phyloP scores from a whole-genome alignment of 768 basidiomycete genomes.

The Phylloporus rhodoxanthus region DNA sequence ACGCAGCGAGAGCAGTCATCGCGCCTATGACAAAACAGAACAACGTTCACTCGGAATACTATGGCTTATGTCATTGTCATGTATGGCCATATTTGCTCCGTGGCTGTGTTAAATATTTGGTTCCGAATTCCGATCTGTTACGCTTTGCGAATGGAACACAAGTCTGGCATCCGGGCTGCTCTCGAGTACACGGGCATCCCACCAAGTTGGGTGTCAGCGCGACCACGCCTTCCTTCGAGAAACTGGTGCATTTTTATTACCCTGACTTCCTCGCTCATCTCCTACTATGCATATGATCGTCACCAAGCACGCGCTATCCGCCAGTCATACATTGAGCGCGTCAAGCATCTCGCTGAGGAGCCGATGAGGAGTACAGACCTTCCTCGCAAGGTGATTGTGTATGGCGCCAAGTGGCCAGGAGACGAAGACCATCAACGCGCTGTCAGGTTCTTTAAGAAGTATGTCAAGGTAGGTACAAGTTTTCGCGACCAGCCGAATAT shows the following conservation, averaged over 20 bases:
- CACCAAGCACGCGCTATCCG: slow-evolving; percentile 72
- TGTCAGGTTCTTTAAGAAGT: slow-evolving; percentile 89
- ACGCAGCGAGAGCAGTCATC: slow-evolving; percentile 76
- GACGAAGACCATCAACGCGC: slow-evolving; percentile 88
- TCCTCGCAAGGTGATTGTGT: slow-evolving; percentile 79
- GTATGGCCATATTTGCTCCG: slow-evolving; percentile 19
- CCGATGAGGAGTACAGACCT: slow-evolving; percentile 57
- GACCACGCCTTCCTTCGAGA: slow-evolving; percentile 81
- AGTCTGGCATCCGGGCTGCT: slow-evolving; percentile 56
- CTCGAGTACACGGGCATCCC: slow-evolving; percentile 65
- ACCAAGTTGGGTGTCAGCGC: slow-evolving; percentile 74
- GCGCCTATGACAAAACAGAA: slow-evolving; percentile 18
- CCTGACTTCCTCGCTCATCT: slow-evolving; percentile 62
- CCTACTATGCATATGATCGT: slow-evolving; percentile 83
- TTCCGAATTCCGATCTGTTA: slow-evolving; percentile 19
- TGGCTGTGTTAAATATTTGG: slow-evolving; percentile 20
- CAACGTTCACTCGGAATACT: slow-evolving; percentile 4
- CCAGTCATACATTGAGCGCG: slow-evolving; percentile 71
- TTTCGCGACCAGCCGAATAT: slow-evolving; percentile 1
- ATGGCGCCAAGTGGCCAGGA: slow-evolving; percentile 87
- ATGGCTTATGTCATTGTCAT: slow-evolving; percentile 17
- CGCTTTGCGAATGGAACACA: slow-evolving; percentile 13
- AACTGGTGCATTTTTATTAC: slow-evolving; percentile 94
- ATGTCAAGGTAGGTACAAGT: slow-evolving; percentile 75
- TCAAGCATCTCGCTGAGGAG: slow-evolving; percentile 69